Percentiles rank a stretch among this genome's conserved stretches.
phyloP scores from a whole-genome alignment of 768 basidiomycete genomes.

The Naganishia vishniacii region DNA sequence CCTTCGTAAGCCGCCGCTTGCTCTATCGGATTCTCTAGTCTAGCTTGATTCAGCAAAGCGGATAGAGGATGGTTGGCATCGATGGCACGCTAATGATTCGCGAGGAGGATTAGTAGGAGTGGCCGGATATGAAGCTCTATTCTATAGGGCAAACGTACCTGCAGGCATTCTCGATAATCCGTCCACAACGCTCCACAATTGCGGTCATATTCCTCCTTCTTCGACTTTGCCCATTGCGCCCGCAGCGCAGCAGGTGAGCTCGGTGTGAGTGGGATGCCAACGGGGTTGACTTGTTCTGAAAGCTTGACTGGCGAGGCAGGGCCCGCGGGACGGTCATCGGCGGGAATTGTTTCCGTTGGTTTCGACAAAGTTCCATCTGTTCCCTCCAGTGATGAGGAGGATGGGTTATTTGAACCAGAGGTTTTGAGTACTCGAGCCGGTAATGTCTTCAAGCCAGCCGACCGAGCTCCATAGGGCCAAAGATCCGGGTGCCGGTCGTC shows the following conservation, averaged over 20 bases:
- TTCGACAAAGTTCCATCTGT: background rate
- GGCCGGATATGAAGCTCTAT: too few species aligned
- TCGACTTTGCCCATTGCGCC: constrained; percentile 62
- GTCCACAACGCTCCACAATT: constrained; percentile 80
- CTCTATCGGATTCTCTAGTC: constrained; percentile 64
- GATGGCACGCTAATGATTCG: constrained; percentile 58
- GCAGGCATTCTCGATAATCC: constrained; percentile 72
- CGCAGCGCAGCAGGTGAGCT: constrained; percentile 44
- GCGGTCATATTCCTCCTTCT: constrained; percentile 79
- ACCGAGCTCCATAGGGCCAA: constrained; percentile 9
- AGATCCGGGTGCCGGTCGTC: constrained; percentile 17
- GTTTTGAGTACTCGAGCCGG: background rate
- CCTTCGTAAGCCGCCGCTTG: constrained; percentile 22
- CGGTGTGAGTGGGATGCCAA: constrained; percentile 35
- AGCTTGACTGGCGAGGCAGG: background rate
- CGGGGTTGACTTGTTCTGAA: constrained; percentile 6
- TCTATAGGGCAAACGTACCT: too few species aligned
- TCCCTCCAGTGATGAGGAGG: too few species aligned
- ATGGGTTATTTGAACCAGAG: too few species aligned
- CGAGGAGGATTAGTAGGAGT: background rate
- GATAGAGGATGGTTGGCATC: constrained; percentile 72
- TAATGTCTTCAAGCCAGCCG: background rate
- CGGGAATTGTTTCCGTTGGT: background rate
- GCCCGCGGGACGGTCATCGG: too few species aligned
- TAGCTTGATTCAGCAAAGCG: constrained; percentile 68